Conservation (phyloP, 2,329 filamentous ascomycete genomes). For the Aureobasidium subglaciale region DNA sequence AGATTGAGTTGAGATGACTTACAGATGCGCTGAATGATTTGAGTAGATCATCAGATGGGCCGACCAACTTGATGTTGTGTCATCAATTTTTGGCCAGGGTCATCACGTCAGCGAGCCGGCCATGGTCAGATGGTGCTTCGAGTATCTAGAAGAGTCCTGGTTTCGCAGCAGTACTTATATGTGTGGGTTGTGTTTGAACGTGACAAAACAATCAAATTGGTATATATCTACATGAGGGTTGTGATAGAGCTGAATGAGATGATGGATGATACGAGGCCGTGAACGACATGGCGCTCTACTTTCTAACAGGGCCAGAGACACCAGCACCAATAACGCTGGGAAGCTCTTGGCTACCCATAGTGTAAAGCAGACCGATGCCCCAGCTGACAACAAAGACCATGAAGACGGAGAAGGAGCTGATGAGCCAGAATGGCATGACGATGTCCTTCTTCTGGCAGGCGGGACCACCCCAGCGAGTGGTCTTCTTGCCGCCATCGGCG, state of each 20-base stretch:
- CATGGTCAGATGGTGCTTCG: no score
- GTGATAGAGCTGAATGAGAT: constrained; percentile 1
- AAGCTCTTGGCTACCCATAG: constrained; percentile 77
- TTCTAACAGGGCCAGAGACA: constrained; percentile 59
- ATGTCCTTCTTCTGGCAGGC: constrained; percentile 90
- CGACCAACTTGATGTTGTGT: no score
- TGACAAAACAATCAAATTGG: constrained; percentile 13
- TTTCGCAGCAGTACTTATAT: no score
- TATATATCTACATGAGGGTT: constrained; percentile 13
- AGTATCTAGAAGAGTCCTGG: no score
- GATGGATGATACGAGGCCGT: neutral
- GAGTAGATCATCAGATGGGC: no score
- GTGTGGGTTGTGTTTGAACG: no score
- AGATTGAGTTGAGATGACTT: no score
- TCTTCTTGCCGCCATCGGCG: constrained; percentile 48
- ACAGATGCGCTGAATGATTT: no score
- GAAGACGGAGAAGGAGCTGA: constrained; percentile 65
- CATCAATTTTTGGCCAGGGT: no score
- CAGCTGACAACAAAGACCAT: constrained; percentile 62
- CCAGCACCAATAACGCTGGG: constrained; percentile 95
- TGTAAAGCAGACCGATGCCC: constrained; percentile 71
- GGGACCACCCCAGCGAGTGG: constrained; percentile 72
- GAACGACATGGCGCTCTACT: neutral
- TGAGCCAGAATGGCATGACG: constrained; percentile 81
- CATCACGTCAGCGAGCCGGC: no score